These are phyloP conservation scores for Casuarina equisetifolia DNA, from an alignment of 306 rosid genomes.

Conservation along the genomic window DNA sequence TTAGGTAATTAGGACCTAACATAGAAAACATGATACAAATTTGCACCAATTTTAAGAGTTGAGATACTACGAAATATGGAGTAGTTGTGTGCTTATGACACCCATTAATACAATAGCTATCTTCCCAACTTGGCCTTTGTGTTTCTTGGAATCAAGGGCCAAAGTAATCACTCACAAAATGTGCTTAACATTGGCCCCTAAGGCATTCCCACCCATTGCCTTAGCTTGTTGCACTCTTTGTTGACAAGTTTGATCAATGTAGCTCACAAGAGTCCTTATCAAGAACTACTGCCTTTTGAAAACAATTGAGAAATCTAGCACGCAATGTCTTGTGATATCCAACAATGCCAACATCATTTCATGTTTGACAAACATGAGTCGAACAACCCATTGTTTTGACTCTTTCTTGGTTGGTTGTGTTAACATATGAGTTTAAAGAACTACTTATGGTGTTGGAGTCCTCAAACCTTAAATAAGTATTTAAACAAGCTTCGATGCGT, in stretches of 20 bases:
- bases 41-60: conserved; percentile 89
- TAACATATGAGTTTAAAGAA: no score
- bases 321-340: conserved; percentile 39
- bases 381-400: conserved; percentile 33
- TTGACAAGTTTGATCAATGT: conserved; percentile 26
- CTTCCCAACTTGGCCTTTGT: conserved; percentile 92
- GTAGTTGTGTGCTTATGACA: conserved; percentile 98
- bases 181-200: conserved; percentile 66
- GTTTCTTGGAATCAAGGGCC: conserved; percentile 56
- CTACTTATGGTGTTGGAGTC: no score
- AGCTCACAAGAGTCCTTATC: conserved; percentile 62
- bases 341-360: conserved; percentile 46
- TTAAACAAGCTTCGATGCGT: no score
- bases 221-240: conserved; percentile 41
- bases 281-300: conserved; percentile 70
- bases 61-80: conserved; percentile 93
- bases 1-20: no score
- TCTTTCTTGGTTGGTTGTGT: not conserved
- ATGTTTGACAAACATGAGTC: conserved; percentile 47
- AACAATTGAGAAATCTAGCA: conserved; percentile 58
- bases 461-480: no score
- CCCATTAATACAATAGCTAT: conserved; percentile 89
- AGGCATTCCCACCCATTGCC: conserved; percentile 23
- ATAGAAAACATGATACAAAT: conserved; percentile 79
- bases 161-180: conserved; percentile 68